phyloP scores from a whole-genome alignment of 768 basidiomycete species.

The Ramaria sp. region DNA sequence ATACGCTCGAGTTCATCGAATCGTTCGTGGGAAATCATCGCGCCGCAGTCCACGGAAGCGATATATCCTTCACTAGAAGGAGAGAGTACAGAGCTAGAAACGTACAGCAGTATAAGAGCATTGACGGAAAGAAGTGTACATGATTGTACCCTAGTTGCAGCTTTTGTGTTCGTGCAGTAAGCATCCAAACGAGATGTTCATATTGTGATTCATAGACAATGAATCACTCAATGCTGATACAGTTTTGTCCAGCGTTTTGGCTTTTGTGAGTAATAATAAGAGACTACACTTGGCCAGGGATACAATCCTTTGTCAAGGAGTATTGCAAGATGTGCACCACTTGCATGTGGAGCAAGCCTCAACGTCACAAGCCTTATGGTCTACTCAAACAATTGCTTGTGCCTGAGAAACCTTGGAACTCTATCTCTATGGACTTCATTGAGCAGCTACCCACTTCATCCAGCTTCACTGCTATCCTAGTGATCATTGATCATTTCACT shows the following conservation, averaged over 20 bases:
- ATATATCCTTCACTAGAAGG: slow-evolving; percentile 58
- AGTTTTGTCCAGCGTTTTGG: slow-evolving; percentile 92
- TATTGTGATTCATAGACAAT: slow-evolving; percentile 76
- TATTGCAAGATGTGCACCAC: too few relatives aligned
- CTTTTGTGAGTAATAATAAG: slow-evolving; percentile 32
- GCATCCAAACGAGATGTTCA: slow-evolving; percentile 56
- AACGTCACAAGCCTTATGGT: too few relatives aligned
- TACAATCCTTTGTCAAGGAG: neutral
- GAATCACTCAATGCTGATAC: slow-evolving; percentile 92
- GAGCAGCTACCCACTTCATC: too few relatives aligned
- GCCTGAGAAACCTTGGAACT: too few relatives aligned
- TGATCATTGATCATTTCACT: too few relatives aligned
- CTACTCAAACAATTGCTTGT: too few relatives aligned
- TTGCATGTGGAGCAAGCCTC: too few relatives aligned
- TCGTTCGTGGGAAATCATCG: slow-evolving; percentile 74
- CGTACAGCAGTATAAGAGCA: neutral
- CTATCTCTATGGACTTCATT: too few relatives aligned
- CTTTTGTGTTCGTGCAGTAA: slow-evolving; percentile 52
- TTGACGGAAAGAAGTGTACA: neutral
- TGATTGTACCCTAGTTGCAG: slow-evolving; percentile 45
- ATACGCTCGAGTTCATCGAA: slow-evolving; percentile 60
- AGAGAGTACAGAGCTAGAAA: slow-evolving; percentile 49
- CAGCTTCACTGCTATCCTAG: too few relatives aligned
- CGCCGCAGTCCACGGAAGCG: slow-evolving; percentile 70
- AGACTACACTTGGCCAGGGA: too few relatives aligned